These are phyloP conservation scores for Nidula niveotomentosa DNA, from an alignment of 1,284 basidiomycete genomes.

Conservation along the genomic window DNA sequence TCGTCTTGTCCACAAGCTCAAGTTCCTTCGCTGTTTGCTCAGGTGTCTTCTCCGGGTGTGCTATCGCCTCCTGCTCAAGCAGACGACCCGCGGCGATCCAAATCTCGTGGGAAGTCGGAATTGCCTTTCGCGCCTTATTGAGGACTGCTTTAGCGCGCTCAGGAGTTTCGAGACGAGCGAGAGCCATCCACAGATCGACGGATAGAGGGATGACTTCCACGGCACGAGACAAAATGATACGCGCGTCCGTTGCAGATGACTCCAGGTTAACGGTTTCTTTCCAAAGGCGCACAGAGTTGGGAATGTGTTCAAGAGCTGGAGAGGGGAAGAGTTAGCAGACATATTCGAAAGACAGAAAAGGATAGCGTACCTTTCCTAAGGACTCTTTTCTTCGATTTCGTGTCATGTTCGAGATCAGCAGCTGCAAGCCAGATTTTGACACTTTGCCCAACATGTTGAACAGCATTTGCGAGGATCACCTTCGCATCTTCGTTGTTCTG, in stretches of 20 bases:
- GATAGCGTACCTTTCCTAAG: conserved; percentile 2
- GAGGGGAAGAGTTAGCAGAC: conserved; percentile 2
- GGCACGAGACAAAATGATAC: conserved; percentile 89
- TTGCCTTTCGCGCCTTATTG: conserved; percentile 92
- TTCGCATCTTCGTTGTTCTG: conserved; percentile 93
- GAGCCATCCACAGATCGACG: conserved; percentile 96
- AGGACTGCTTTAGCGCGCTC: conserved; percentile 91
- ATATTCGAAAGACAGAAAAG: not conserved
- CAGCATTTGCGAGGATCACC: conserved; percentile 90
- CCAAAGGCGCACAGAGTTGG: conserved; percentile 95
- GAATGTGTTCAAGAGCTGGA: conserved; percentile 93
- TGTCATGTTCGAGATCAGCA: conserved; percentile 84
- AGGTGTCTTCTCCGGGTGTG: conserved; percentile 42
- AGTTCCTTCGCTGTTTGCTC: conserved; percentile 61
- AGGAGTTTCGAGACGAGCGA: conserved; percentile 91
- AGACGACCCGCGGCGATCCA: conserved; percentile 97
- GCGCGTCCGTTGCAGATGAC: conserved; percentile 84
- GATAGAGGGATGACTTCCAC: conserved; percentile 96
- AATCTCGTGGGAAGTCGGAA: conserved; percentile 97
- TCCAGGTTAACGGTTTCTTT: conserved; percentile 99
- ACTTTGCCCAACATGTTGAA: conserved; percentile 90
- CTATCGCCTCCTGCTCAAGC: conserved; percentile 78
- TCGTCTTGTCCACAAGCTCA: conserved; percentile 83
- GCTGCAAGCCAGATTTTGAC: conserved; percentile 98
- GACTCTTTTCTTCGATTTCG: conserved; percentile 80